Percentiles rank a stretch among this genome's conserved stretches.
Evolutionary conservation across 331 rosid species (phyloP).

Genomic region (Erythrophleum ivorense): DNA sequence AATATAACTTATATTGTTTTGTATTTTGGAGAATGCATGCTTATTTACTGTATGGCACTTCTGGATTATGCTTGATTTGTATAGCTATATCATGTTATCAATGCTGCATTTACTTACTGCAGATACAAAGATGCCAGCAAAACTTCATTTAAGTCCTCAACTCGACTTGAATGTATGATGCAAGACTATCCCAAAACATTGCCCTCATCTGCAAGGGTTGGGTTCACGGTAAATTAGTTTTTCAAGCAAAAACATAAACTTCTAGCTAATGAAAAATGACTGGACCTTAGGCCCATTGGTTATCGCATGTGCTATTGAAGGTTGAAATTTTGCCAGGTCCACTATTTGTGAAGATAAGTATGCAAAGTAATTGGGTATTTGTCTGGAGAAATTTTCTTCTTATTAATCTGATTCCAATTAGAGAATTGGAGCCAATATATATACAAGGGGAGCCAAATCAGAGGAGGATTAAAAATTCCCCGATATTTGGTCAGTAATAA

Average conservation of each 20-base stretch:
- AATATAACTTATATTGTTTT: not conserved
- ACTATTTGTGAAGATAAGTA: not conserved
- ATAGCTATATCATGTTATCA: not conserved
- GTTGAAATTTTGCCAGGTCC: not conserved
- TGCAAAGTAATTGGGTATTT: too few relatives aligned
- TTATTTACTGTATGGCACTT: conserved; percentile 3
- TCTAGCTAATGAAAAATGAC: conserved; percentile 14
- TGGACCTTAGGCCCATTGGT: not conserved
- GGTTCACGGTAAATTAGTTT: conserved; percentile 80
- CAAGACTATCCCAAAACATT: conserved; percentile 96
- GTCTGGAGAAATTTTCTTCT: too few relatives aligned
- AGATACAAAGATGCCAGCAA: conserved; percentile 95
- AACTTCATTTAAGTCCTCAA: conserved; percentile 92
- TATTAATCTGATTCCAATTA: too few relatives aligned
- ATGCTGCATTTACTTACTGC: conserved; percentile 41
- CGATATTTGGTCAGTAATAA: too few relatives aligned
- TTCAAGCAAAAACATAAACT: conserved; percentile 25
- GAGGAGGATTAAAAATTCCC: too few relatives aligned
- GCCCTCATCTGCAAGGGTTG: conserved; percentile 88
- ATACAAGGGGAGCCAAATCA: too few relatives aligned
- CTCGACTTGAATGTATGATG: conserved; percentile 98
- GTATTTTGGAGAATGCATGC: conserved; percentile 2
- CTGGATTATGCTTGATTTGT: conserved; percentile 8
- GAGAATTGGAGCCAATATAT: too few relatives aligned
- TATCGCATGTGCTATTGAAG: not conserved